phyloP scores from a whole-genome alignment of 2,329 filamentous ascomycete species.

The Pseudocercospora cruenta region DNA sequence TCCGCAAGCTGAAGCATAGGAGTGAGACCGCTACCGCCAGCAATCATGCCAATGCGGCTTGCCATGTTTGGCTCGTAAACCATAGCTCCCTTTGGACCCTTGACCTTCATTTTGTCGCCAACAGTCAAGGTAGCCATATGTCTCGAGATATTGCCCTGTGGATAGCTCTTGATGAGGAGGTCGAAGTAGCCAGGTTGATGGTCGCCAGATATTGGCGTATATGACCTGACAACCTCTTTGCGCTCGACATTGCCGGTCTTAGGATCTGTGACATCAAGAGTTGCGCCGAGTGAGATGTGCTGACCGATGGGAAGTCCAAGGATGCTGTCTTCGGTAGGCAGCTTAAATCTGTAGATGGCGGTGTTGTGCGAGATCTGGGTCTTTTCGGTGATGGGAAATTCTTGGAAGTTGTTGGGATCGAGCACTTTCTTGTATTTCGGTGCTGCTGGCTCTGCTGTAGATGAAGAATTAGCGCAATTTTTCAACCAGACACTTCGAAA shows the following conservation, averaged over 20 bases:
- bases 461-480: not conserved
- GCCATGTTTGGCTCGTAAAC: constrained; percentile 98
- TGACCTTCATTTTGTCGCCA: constrained; percentile 85
- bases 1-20: constrained; percentile 97
- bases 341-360: constrained; percentile 95
- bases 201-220: constrained; percentile 89
- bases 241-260: constrained; percentile 69
- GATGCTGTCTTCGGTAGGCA: constrained; percentile 76
- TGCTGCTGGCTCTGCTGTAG: constrained; percentile 14
- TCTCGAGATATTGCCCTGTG: constrained; percentile 95
- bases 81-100: constrained; percentile 95
- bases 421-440: constrained; percentile 78
- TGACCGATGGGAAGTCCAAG: constrained; percentile 97
- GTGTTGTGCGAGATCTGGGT: constrained; percentile 97
- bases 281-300: constrained; percentile 93
- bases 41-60: constrained; percentile 95
- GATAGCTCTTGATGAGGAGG: constrained; percentile 96
- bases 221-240: constrained; percentile 87
- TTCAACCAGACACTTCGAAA: not conserved
- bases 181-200: constrained; percentile 91
- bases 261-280: constrained; percentile 67
- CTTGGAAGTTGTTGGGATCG: constrained; percentile 84
- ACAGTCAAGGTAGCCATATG: constrained; percentile 81
- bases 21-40: constrained; percentile 95
- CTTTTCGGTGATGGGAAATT: constrained; percentile 93